These are phyloP conservation scores for Globisporangium sylvaticum DNA, from an alignment of 352 stramenopile genomes.

Conservation along the genomic window DNA sequence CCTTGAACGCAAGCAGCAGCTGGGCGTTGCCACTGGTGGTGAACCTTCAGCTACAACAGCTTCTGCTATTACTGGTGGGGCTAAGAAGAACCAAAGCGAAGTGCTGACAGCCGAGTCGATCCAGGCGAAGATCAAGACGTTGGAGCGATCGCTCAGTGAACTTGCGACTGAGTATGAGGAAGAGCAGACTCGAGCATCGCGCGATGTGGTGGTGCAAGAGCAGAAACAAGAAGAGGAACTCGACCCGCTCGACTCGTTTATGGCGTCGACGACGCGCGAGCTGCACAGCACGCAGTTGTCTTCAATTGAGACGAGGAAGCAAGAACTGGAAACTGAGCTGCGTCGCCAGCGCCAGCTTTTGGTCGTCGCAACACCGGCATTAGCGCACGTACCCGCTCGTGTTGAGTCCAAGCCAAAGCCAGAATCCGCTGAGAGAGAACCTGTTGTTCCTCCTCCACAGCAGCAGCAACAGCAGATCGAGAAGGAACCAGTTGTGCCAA, in stretches of 20 bases:
- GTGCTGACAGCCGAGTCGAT: conserved; percentile 60
- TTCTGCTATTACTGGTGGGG: background rate
- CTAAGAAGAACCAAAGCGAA: conserved; percentile 9
- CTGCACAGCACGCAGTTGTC: conserved; percentile 36
- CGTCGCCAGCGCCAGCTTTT: conserved; percentile 46
- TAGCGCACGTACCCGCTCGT: conserved; percentile 15
- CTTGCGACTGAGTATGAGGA: conserved; percentile 23
- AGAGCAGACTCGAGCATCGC: background rate
- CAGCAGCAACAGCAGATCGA: background rate
- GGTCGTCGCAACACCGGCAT: conserved; percentile 46
- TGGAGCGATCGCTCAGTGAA: conserved; percentile 36
- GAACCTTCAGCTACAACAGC: background rate
- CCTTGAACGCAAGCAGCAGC: conserved; percentile 26
- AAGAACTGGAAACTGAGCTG: conserved; percentile 36
- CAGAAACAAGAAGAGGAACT: conserved; percentile 26
- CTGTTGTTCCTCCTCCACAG: background rate
- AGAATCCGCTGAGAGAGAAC: background rate
- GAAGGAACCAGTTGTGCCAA: background rate
- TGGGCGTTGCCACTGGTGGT: conserved; percentile 1
- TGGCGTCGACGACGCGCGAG: conserved; percentile 47
- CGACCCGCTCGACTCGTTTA: conserved; percentile 67
- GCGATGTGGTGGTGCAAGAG: conserved; percentile 4
- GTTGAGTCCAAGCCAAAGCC: background rate
- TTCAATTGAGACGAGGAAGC: conserved; percentile 20
- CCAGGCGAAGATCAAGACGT: conserved; percentile 28